These are phyloP conservation scores for Aspergillus neotritici DNA, from an alignment of 2,329 filamentous ascomycete species.

Conservation along the genomic window DNA sequence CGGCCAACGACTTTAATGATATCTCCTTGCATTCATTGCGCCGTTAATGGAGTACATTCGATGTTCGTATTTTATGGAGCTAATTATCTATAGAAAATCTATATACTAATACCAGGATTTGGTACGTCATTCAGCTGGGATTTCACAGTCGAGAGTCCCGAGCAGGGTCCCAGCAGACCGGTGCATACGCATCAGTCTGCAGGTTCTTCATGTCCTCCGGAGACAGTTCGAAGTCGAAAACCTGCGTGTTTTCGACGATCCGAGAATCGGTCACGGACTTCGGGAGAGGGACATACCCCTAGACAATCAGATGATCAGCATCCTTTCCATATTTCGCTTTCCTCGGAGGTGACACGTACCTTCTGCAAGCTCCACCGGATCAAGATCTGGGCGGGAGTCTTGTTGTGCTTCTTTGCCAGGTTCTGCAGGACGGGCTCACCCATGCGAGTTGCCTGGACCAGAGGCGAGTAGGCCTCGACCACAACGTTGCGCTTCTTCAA, in stretches of 20 bases:
- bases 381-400: slow-evolving; percentile 54
- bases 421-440: slow-evolving; percentile 50
- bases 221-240: slow-evolving; percentile 57
- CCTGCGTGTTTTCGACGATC: slow-evolving; percentile 55
- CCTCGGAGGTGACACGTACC: slow-evolving; percentile 25
- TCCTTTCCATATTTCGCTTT: too few relatives aligned
- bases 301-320: background rate
- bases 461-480: slow-evolving; percentile 52
- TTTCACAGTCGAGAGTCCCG: slow-evolving; percentile 22
- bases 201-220: slow-evolving; percentile 55
- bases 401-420: slow-evolving; percentile 52
- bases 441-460: slow-evolving; percentile 43
- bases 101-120: too few relatives aligned
- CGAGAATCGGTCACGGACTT: slow-evolving; percentile 57
- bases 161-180: slow-evolving; percentile 55
- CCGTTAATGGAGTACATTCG: too few relatives aligned
- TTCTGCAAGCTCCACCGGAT: slow-evolving; percentile 58
- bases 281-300: slow-evolving; percentile 58
- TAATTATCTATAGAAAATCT: background rate
- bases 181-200: slow-evolving; percentile 51
- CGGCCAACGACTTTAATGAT: background rate
- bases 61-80: too few relatives aligned
- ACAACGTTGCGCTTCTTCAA: slow-evolving; percentile 58
- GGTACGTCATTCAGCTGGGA: too few relatives aligned
- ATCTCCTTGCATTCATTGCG: too few relatives aligned